Base-by-base conservation (phyloP, 2,329 filamentous ascomycete species). In the Fusarium sp. region DNA sequence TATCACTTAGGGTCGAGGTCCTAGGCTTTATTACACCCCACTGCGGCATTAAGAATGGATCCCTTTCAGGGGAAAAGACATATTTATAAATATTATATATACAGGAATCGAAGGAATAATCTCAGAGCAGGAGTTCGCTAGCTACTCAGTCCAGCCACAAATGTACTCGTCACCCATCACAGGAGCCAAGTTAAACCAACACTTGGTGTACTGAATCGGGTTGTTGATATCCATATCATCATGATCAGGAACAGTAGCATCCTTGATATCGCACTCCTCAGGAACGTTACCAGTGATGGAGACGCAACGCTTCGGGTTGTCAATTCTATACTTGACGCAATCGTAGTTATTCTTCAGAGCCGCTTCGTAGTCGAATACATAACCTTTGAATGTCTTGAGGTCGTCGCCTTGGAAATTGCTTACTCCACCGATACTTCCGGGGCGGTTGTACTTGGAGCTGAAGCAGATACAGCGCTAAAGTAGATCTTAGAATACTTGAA, bases 111-210 rank as follows among this genome's bases (percentile, higher is more conserved):
- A 39, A 39, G 0, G 8, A 22, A 10, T 10, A 17, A 1, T 18
- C 17, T 36, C 13, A 15, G 8, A 9, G 13, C 39, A 10, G 4
- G 0, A 15, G 14, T 6, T n/a, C 14, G 22, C 14, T n/a, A 1
- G 6, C 1, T n/a, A 9, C 6, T 44, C 41, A 12, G 41, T 44
- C 41, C 41, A 44, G n/a, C 41, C 41, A 44, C 41, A 44, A 5
- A 24, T 17, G 10, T 44, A 44, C n/a, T 44, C 8, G 8, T 44
- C 6, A 6, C n/a, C 41, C 41, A 18, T 44, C 41, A 18, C 22
- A 0, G 41, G 41, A 5, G n/a, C 9, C 41, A 24, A 12, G 41
- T 44, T 44, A 3, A 44, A 44, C n/a, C 41, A 44, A 24, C 41
- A 44, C n/a, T 44, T 44, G 10, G n/a, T 44, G n/a, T 44, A 44